Percentiles rank a stretch among this genome's conserved stretches.
Evolutionary conservation across 768 basidiomycete species (phyloP).

Genomic region (Boletus rex-veris): DNA sequence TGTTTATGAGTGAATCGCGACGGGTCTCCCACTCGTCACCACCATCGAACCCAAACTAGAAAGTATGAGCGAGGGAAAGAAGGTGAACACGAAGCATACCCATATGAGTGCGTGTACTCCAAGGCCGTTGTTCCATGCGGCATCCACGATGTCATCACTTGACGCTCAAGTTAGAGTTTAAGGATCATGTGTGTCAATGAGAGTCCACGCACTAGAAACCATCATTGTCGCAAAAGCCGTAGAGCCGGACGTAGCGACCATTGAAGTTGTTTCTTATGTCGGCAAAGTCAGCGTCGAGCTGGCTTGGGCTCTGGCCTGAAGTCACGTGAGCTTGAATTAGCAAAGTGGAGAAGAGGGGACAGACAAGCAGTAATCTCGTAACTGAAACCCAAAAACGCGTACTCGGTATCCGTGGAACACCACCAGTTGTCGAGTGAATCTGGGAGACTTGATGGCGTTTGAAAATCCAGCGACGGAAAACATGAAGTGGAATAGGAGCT

Average conservation of each 20-base stretch:
- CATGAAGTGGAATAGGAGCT: slow-evolving; percentile 23
- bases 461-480: slow-evolving; percentile 44
- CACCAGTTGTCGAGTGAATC: slow-evolving; percentile 51
- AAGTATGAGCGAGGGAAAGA: background rate
- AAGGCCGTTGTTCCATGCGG: slow-evolving; percentile 64
- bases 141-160: slow-evolving; percentile 59
- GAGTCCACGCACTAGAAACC: slow-evolving; percentile 36
- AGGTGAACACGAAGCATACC: slow-evolving; percentile 39
- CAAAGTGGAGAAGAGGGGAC: slow-evolving; percentile 14
- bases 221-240: slow-evolving; percentile 38
- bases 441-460: slow-evolving; percentile 52
- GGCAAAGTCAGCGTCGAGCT: slow-evolving; percentile 53
- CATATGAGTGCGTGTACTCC: slow-evolving; percentile 75
- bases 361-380: slow-evolving; percentile 68
- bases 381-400: slow-evolving; percentile 74
- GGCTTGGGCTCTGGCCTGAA: slow-evolving; percentile 53
- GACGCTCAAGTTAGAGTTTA: slow-evolving; percentile 5
- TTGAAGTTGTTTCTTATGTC: slow-evolving; percentile 58
- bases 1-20: slow-evolving; percentile 48
- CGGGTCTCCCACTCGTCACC: slow-evolving; percentile 49
- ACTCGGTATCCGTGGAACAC: slow-evolving; percentile 63
- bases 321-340: background rate
- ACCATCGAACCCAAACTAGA: slow-evolving; percentile 38
- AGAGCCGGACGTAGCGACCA: slow-evolving; percentile 60
- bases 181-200: background rate